These are phyloP conservation scores for Rostrohypoxylon terebratum DNA, from an alignment of 495 filamentous ascomycete genomes.

Conservation along the genomic window DNA sequence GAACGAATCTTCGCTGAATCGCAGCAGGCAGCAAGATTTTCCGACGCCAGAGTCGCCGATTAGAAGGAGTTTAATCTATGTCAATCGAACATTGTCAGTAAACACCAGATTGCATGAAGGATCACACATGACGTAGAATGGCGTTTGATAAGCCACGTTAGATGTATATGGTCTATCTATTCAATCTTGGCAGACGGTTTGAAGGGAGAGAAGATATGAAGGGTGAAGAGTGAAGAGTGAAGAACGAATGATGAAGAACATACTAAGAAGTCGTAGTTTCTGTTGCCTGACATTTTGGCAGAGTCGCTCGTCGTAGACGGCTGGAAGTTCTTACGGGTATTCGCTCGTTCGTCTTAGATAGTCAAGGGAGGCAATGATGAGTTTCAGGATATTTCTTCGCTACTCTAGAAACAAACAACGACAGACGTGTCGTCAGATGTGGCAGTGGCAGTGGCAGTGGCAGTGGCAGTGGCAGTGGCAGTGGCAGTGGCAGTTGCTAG, in stretches of 20 bases:
- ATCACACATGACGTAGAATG: neutral
- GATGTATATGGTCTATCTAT: constrained; percentile 8
- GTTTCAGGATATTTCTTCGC: constrained; percentile 15
- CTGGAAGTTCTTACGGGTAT: constrained; percentile 9
- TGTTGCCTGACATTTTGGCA: constrained; percentile 87
- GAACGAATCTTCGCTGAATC: constrained; percentile 99
- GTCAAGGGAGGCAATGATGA: constrained; percentile 16
- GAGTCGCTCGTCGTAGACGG: constrained; percentile 46
- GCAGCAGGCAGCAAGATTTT: constrained; percentile 97
- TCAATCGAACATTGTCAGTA: constrained; percentile 15
- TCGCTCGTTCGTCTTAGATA: constrained; percentile 25
- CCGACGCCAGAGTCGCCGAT: constrained; percentile 98
- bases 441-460: constrained; percentile 7
- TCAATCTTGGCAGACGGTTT: constrained; percentile 11
- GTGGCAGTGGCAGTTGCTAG: constrained; percentile 13
- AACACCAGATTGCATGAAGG: neutral
- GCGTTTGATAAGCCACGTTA: neutral
- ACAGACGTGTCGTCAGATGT: constrained; percentile 44
- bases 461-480: constrained; percentile 20
- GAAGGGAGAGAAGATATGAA: constrained; percentile 12
- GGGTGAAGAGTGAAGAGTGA: neutral
- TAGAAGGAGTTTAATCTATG: constrained; percentile 96
- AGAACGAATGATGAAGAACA: constrained; percentile 44
- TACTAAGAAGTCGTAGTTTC: constrained; percentile 99
- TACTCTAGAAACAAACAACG: constrained; percentile 18